Evolutionary conservation across 108 stramenopile species (phyloP), one percentile per base, ranked within the genome.

Genomic region (Cyclostephanos tholiformis): DNA sequence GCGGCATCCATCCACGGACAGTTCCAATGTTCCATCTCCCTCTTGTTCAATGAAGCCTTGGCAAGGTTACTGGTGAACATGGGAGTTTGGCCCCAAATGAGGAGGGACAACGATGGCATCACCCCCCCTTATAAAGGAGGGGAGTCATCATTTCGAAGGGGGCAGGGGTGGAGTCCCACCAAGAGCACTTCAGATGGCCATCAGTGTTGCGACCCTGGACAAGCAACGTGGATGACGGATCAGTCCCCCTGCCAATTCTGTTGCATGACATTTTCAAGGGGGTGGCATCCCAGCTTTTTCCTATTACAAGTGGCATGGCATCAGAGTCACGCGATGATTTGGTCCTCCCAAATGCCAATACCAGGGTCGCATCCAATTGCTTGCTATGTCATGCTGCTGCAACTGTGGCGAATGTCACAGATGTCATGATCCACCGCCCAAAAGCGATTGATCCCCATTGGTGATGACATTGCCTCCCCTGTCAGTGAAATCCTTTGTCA

Each of bases 1-100:
- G 98, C 99, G 55, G 91, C 96, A 82, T 97, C 95, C 16, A 95
- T 97, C 84, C 97, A 91, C 5, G 96, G 96, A 22, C 97, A 82
- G 82, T 99, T 99, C 13, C 99, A 79, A 27, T 92, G 92, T 67
- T 97, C 96, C 92, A 98, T 90, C 83, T 99, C 98, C 60, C 78
- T 72, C 84, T 99, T 97, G 9, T 90, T 77, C 32, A 91, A 75
- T 59, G 94, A 67, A 26, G 91, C 89, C 83, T 97, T 97, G 63
- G 89, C 74, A 20, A 96, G 72, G 65, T 86, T 93, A 23, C 89
- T 90, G 2, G 77, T 27, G 58, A 75, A 65, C 16, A 82, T 41
- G 58, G 79, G 69, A 12, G 80, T 60, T 32, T 67, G 55, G 4
- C 88, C 83, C 25, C 65, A 25, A 0, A 30, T 35, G 27, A 44